A percentile compares a stretch with the other conserved stretches of the same genome.
These are phyloP conservation scores for Passalora sequoiae DNA, from an alignment of 2,329 filamentous ascomycete species.

Conservation along the genomic window DNA sequence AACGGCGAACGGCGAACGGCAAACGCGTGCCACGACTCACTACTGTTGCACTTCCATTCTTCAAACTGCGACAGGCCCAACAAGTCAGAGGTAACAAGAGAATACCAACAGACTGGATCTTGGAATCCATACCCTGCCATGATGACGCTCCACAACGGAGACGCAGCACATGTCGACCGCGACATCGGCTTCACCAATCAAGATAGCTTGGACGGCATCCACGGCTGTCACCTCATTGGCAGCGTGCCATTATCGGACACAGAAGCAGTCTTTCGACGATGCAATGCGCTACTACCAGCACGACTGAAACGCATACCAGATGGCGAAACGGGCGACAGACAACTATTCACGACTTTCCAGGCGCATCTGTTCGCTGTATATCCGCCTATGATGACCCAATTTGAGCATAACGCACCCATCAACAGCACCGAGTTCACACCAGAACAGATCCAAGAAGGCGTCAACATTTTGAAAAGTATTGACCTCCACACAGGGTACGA, in stretches of 20 bases:
- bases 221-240: slow-evolving; percentile 35
- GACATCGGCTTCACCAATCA: slow-evolving; percentile 4
- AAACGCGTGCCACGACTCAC: slow-evolving; percentile 1
- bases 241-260: slow-evolving; percentile 35
- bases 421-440: slow-evolving; percentile 18
- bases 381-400: slow-evolving; percentile 23
- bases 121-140: slow-evolving; percentile 1
- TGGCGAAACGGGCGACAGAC: slow-evolving; percentile 38
- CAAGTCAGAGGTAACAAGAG: background rate
- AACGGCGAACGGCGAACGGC: no score
- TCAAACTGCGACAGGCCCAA: background rate
- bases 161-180: background rate
- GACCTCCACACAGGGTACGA: slow-evolving; percentile 32
- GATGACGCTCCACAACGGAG: background rate
- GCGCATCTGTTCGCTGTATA: slow-evolving; percentile 28
- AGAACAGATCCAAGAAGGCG: slow-evolving; percentile 22
- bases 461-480: slow-evolving; percentile 16
- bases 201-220: slow-evolving; percentile 15
- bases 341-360: slow-evolving; percentile 35
- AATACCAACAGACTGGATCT: slow-evolving; percentile 1
- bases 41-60: no score
- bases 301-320: slow-evolving; percentile 40
- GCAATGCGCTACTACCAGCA: slow-evolving; percentile 28
- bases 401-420: slow-evolving; percentile 22
- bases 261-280: slow-evolving; percentile 32